Percentiles rank a stretch among this genome's conserved stretches.
Evolutionary conservation across 306 rosid species (phyloP).

Genomic region (Chamaecrista fasciculata): DNA sequence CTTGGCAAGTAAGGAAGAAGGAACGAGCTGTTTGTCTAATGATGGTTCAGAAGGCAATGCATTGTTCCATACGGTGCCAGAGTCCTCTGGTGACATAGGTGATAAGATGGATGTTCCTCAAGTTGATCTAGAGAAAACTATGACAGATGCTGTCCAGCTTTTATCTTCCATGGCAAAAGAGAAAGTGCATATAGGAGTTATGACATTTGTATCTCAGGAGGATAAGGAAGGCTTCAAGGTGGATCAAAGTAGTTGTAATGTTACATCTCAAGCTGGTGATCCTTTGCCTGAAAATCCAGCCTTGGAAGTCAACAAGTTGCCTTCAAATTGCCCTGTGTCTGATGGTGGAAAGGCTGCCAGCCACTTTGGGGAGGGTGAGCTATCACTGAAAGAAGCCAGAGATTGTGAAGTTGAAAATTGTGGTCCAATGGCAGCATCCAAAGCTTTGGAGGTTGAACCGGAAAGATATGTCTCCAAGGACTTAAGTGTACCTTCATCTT

Average conservation of each 20-base stretch:
- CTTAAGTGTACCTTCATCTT: constrained; percentile 22
- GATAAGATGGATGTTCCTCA: constrained; percentile 24
- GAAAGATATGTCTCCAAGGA: constrained; percentile 15
- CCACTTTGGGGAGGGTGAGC: constrained; percentile 24
- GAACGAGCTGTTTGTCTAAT: constrained; percentile 5
- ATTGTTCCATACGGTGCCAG: neutral
- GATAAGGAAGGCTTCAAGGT: constrained; percentile 16
- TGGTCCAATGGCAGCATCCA: constrained; percentile 31
- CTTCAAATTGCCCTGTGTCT: constrained; percentile 1
- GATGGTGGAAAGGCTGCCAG: neutral
- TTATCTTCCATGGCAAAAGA: constrained; percentile 25
- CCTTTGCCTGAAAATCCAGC: constrained; percentile 23
- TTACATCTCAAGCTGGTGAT: constrained; percentile 24
- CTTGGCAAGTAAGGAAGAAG: constrained; percentile 8
- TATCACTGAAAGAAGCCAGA: constrained; percentile 13
- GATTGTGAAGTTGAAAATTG: constrained; percentile 10
- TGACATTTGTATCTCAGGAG: constrained; percentile 7
- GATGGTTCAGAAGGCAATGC: constrained; percentile 17
- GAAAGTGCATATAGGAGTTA: constrained; percentile 24
- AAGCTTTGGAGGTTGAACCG: constrained; percentile 20
- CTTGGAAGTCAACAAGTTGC: neutral
- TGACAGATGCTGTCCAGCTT: constrained; percentile 9
- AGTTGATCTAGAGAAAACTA: constrained; percentile 14
- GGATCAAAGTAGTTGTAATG: constrained; percentile 12
- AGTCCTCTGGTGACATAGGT: constrained; percentile 4